A percentile compares a stretch with the other conserved stretches of the same genome.
These are phyloP conservation scores for Marchantia paleacea DNA, from an alignment of 225 moss, liverwort and hornwort species.

Conservation along the genomic window DNA sequence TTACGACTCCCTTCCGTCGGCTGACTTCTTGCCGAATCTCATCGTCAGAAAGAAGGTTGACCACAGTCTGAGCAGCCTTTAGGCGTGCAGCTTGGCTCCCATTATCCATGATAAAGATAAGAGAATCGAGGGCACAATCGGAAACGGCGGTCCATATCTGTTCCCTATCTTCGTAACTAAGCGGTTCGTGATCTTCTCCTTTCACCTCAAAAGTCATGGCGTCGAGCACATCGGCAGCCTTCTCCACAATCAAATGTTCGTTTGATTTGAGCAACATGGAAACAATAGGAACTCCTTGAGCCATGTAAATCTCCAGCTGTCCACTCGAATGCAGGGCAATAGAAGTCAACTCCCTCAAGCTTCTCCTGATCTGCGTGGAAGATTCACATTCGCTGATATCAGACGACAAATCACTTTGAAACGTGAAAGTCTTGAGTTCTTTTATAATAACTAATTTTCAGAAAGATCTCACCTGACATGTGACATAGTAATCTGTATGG, in stretches of 20 bases:
- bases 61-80: conserved; percentile 30
- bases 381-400: neutral
- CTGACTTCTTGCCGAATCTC: conserved; percentile 26
- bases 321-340: conserved; percentile 24
- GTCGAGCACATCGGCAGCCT: conserved; percentile 41
- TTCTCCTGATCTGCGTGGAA: conserved; percentile 27
- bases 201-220: conserved; percentile 27
- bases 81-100: conserved; percentile 25
- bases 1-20: conserved; percentile 22
- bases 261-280: conserved; percentile 21
- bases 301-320: conserved; percentile 27
- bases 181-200: conserved; percentile 12
- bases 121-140: conserved; percentile 30
- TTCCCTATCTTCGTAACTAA: conserved; percentile 23
- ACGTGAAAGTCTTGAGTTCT: too few relatives aligned
- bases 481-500: too few relatives aligned
- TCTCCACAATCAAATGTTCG: conserved; percentile 28
- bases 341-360: conserved; percentile 33
- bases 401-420: neutral
- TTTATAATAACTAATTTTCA: too few relatives aligned
- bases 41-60: conserved; percentile 35
- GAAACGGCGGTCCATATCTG: conserved; percentile 20
- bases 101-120: conserved; percentile 20
- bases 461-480: too few relatives aligned
- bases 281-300: conserved; percentile 29